Conservation (phyloP, 371 early-diverging fungal genomes). For the Actinomortierella wolfii region DNA sequence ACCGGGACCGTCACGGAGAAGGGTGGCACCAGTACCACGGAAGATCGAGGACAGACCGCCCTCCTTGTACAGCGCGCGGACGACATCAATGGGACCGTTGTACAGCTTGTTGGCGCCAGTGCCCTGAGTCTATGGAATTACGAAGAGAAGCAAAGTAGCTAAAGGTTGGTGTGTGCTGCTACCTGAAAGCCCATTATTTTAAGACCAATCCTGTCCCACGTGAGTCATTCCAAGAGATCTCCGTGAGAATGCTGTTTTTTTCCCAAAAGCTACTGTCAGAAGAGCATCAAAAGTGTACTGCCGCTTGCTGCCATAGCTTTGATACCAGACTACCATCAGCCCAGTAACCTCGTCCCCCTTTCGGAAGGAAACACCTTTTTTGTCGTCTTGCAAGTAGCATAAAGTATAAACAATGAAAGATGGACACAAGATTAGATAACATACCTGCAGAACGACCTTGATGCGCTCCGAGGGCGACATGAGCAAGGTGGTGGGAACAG, state of each 20-base stretch:
- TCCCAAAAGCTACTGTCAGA: too few species aligned
- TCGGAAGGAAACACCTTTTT: not conserved
- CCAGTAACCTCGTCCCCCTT: too few species aligned
- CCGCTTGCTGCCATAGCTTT: too few species aligned
- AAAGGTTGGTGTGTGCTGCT: too few species aligned
- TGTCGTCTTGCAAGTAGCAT: not conserved
- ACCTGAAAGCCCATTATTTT: too few species aligned
- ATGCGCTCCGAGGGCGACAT: conserved; percentile 96
- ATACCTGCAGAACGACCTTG: conserved; percentile 92
- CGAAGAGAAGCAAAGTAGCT: too few species aligned
- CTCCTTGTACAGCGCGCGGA: conserved; percentile 71
- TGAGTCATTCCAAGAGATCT: too few species aligned
- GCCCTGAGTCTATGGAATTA: conserved; percentile 28
- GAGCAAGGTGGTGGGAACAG: conserved; percentile 91
- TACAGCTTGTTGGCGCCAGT: conserved; percentile 59
- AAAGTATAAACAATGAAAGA: too few species aligned
- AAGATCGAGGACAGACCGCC: conserved; percentile 86
- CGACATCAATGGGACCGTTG: conserved; percentile 85
- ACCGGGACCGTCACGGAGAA: conserved; percentile 94
- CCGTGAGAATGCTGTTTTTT: not conserved
- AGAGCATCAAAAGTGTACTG: too few species aligned
- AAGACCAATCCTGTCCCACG: too few species aligned
- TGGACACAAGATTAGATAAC: conserved; percentile 21
- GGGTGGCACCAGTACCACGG: conserved; percentile 93
- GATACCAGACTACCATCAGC: too few species aligned